These are phyloP conservation scores for Verticillium klebahnii DNA, from an alignment of 2,329 filamentous ascomycete genomes.

Conservation along the genomic window DNA sequence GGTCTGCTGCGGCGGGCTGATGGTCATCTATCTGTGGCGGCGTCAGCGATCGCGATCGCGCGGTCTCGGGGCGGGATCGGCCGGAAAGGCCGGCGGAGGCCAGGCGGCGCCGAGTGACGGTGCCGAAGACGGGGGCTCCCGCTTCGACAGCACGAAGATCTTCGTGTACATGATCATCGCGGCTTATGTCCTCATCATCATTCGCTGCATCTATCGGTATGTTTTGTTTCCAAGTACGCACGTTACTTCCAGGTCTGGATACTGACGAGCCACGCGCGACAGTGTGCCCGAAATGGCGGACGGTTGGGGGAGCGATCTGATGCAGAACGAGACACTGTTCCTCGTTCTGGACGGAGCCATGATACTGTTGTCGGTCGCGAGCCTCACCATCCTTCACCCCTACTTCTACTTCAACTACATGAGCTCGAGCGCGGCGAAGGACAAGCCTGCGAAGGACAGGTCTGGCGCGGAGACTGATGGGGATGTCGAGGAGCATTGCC, in stretches of 20 bases:
- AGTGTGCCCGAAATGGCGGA: conserved; percentile 5
- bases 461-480: too few relatives aligned
- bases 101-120: too few relatives aligned
- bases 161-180: conserved; percentile 5
- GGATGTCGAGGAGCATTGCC: too few relatives aligned
- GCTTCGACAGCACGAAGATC: neutral
- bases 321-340: conserved; percentile 11
- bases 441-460: too few relatives aligned
- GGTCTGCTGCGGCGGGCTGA: conserved; percentile 14
- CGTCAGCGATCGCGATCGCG: neutral
- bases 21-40: conserved; percentile 6
- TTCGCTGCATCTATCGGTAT: conserved; percentile 12
- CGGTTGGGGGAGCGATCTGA: conserved; percentile 11
- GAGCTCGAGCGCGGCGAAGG: neutral
- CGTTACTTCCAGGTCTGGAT: too few relatives aligned
- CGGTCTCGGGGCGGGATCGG: neutral
- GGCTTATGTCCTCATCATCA: conserved; percentile 8
- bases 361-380: conserved; percentile 4
- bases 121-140: too few relatives aligned
- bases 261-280: too few relatives aligned
- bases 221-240: too few relatives aligned
- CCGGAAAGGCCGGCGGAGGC: too few relatives aligned
- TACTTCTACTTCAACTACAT: conserved; percentile 4
- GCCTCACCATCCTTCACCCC: conserved; percentile 7
- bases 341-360: conserved; percentile 11